phyloP scores from a whole-genome alignment of 2,329 filamentous ascomycete genomes.

The Arthroderma sp. region DNA sequence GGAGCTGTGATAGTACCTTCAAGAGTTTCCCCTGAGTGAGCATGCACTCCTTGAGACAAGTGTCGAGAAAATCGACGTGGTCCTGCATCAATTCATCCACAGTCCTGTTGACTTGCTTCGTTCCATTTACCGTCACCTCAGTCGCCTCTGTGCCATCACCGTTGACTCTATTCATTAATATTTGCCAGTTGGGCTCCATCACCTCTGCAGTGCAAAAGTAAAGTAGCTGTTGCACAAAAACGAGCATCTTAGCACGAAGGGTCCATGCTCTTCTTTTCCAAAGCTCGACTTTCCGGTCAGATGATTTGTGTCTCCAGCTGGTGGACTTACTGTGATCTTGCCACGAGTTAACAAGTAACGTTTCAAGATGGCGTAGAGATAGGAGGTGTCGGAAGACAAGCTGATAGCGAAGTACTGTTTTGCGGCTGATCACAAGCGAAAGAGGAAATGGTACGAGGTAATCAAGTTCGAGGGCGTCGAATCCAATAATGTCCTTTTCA shows the following conservation, averaged over 20 bases:
- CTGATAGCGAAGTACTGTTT: conserved; percentile 94
- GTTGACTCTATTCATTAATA: conserved; percentile 75
- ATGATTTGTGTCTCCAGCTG: conserved; percentile 72
- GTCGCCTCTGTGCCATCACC: conserved; percentile 38
- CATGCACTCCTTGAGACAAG: conserved; percentile 98
- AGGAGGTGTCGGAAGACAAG: conserved; percentile 89
- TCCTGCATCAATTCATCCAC: conserved; percentile 98
- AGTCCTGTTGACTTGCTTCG: conserved; percentile 53
- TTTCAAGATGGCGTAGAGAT: conserved; percentile 79
- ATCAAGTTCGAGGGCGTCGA: conserved; percentile 85
- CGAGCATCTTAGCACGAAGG: conserved; percentile 81
- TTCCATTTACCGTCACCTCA: conserved; percentile 28
- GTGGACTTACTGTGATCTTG: conserved; percentile 71
- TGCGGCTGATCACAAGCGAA: conserved; percentile 86
- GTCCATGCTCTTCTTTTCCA: conserved; percentile 95
- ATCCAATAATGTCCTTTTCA: conserved; percentile 75
- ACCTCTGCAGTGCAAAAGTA: conserved; percentile 97
- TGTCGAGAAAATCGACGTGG: conserved; percentile 95
- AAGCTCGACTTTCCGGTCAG: conserved; percentile 61
- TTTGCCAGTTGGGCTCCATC: conserved; percentile 94
- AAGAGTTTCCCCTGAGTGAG: conserved; percentile 91
- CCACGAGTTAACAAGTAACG: conserved; percentile 77
- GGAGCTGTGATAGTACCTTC: conserved; percentile 47
- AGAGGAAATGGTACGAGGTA: conserved; percentile 91
- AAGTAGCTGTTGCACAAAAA: conserved; percentile 90